phyloP scores from a whole-genome alignment of 768 basidiomycete genomes.

The Cystobasidium onofrii region DNA sequence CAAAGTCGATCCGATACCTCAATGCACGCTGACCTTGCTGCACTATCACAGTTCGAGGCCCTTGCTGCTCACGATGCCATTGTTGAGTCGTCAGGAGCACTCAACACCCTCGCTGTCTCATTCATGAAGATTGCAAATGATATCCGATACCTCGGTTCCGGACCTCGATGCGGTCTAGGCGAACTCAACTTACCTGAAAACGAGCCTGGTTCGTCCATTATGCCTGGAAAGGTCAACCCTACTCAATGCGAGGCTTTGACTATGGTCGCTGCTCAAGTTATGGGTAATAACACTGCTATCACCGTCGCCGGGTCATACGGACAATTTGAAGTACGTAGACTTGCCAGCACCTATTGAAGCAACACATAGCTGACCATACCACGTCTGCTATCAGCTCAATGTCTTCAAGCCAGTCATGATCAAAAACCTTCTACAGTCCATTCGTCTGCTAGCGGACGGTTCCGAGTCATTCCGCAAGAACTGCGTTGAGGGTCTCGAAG shows the following conservation, averaged over 20 bases:
- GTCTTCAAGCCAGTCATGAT: slow-evolving; percentile 99
- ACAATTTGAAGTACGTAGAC: slow-evolving; percentile 72
- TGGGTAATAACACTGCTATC: slow-evolving; percentile 91
- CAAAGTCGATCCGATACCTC: slow-evolving; percentile 18
- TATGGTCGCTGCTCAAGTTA: slow-evolving; percentile 97
- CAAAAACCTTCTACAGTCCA: slow-evolving; percentile 93
- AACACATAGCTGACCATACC: neutral
- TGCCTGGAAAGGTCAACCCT: slow-evolving; percentile 98
- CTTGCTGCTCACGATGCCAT: slow-evolving; percentile 96
- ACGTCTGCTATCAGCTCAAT: slow-evolving; percentile 59
- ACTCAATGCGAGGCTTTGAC: slow-evolving; percentile 98
- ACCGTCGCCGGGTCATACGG: slow-evolving; percentile 87
- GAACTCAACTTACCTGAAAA: slow-evolving; percentile 93
- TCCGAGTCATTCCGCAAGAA: slow-evolving; percentile 92
- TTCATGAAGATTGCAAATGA: slow-evolving; percentile 99
- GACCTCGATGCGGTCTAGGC: slow-evolving; percentile 93
- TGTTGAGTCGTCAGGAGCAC: slow-evolving; percentile 90
- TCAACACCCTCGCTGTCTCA: slow-evolving; percentile 92
- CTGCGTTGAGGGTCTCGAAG: slow-evolving; percentile 90
- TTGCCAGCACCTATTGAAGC: neutral
- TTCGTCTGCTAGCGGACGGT: slow-evolving; percentile 88
- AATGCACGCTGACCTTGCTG: slow-evolving; percentile 3
- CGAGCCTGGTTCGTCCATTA: slow-evolving; percentile 97
- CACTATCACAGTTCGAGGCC: slow-evolving; percentile 75
- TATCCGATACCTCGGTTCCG: slow-evolving; percentile 93